These are phyloP conservation scores for Phaeoacremonium minimum DNA, from an alignment of 2,329 filamentous ascomycete species.

Conservation along the genomic window DNA sequence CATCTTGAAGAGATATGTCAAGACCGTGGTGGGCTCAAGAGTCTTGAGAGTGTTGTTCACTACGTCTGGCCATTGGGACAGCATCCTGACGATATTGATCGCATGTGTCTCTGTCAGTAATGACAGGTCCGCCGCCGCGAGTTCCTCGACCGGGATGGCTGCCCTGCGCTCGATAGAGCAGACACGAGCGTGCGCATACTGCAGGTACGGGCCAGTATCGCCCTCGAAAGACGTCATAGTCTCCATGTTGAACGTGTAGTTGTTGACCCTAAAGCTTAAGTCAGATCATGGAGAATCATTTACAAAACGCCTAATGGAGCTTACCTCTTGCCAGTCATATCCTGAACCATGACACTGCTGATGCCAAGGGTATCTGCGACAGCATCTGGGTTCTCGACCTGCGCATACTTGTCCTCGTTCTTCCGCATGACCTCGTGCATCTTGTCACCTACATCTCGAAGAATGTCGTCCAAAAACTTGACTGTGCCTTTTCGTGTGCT, in stretches of 20 bases:
- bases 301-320: constrained; percentile 17
- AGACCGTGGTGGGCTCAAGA: constrained; percentile 57
- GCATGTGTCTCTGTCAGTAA: constrained; percentile 71
- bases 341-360: constrained; percentile 94
- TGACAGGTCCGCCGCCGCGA: constrained; percentile 60
- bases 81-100: constrained; percentile 65
- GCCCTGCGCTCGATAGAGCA: constrained; percentile 59
- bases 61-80: constrained; percentile 84
- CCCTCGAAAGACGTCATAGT: constrained; percentile 81
- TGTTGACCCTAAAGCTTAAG: constrained; percentile 46
- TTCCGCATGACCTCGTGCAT: constrained; percentile 98
- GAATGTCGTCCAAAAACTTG: constrained; percentile 69
- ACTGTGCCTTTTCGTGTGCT: constrained; percentile 69
- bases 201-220: constrained; percentile 79
- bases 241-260: constrained; percentile 73
- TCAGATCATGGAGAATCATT: background rate
- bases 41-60: constrained; percentile 82
- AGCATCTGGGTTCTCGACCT: constrained; percentile 77
- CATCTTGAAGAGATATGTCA: constrained; percentile 77
- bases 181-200: constrained; percentile 76
- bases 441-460: constrained; percentile 78
- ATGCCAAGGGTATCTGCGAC: constrained; percentile 89
- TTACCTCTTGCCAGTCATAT: constrained; percentile 91
- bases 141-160: constrained; percentile 48
- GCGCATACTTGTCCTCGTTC: constrained; percentile 85